A percentile compares a stretch with the other conserved stretches of the same genome.
Conservation (phyloP, 169 alveolate species). For the Plasmodium malariae region DNA sequence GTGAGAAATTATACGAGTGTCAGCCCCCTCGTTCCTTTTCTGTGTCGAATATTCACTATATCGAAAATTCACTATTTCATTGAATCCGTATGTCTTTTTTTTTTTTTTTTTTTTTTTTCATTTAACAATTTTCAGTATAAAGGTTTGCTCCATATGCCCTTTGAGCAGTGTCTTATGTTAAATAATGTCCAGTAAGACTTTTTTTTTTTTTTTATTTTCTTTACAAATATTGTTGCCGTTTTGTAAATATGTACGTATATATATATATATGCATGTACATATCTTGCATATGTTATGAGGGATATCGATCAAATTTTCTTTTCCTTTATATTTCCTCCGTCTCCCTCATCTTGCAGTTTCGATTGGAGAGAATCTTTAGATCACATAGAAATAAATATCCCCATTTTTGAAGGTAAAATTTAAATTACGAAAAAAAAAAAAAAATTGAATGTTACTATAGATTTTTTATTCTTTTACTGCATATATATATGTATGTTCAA, state of each 20-base stretch:
- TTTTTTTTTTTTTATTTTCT: not conserved
- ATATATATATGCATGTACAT: not conserved
- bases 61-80: too few relatives aligned
- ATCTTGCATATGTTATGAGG: not conserved
- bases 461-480: not conserved
- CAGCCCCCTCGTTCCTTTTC: too few relatives aligned
- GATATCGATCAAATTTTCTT: not conserved
- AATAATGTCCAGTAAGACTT: conserved; percentile 27
- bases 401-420: conserved; percentile 62
- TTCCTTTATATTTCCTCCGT: not conserved
- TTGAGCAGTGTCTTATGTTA: conserved; percentile 17
- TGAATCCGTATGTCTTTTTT: not conserved
- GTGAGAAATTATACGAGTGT: too few relatives aligned
- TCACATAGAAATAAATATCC: conserved; percentile 43
- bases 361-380: conserved; percentile 75
- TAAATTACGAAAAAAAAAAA: not conserved
- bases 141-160: conserved; percentile 67
- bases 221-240: not conserved
- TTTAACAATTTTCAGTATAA: conserved; percentile 34
- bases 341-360: conserved; percentile 8
- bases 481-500: not conserved
- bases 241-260: not conserved
- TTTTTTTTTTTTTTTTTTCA: conserved; percentile 25
- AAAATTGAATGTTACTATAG: not conserved
- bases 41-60: too few relatives aligned